Base-by-base conservation (phyloP, 768 basidiomycete species). In the Sporobolomyces roseus region DNA sequence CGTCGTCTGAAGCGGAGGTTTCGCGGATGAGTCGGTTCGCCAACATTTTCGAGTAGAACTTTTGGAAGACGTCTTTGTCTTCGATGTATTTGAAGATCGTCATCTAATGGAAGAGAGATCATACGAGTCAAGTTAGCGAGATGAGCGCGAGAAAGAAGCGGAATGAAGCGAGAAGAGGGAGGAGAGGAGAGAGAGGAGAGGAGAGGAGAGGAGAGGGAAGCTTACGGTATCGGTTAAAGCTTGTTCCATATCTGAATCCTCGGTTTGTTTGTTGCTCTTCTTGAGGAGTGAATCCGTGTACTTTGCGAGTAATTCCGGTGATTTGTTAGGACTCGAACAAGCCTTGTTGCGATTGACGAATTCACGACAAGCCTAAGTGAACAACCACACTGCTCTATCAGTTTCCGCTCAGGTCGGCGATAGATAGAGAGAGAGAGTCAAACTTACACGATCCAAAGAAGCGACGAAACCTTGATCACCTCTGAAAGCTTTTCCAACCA, bases 41-140 rank as follows among this genome's bases (percentile, higher is more conserved):
- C 29, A 98, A 80, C 78, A 91, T 93, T 71, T 91, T 94, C 21
- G 88, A 89, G 81, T 99, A 98, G 83, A 94, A 98, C 23, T 89
- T 89, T 77, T 94, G 93, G 86, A 97, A 99, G 17, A 98, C 91
- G 73, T 99, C 94, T 82, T 96, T 96, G 83, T 98, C 93, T 78
- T 93, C 91, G 75, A 97, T 88, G 80, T 96, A 98, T 78, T 93
- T 93, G 88, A 99, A 96, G 55, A 98, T 81, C 19, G 90, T 83
- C 93, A 97, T 96, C 94, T 98, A 76, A 21, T 23, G 13, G 19
- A 41, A 38, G 25, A 12, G 23, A 36, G 9, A 9, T 41, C 17
- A 41, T 9, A 41, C 38, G 38, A 17, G 17, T 41, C 38, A 41
- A 17, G 9, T 17, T 17, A 41, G 38, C 17, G 45, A 21, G 33